Base-by-base conservation (phyloP, 306 rosid genomes). In the Rosa rugosa region DNA sequence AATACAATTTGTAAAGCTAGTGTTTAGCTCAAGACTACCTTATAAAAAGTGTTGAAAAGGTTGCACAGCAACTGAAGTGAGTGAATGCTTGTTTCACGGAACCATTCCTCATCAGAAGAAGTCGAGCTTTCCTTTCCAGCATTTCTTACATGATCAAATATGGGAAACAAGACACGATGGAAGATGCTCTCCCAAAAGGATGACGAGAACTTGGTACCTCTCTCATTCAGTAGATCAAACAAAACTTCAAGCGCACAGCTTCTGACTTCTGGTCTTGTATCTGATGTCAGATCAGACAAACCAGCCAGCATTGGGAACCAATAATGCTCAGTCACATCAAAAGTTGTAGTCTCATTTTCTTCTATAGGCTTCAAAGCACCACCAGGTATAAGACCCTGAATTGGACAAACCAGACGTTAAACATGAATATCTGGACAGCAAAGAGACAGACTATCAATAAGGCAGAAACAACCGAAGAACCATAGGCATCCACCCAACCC, bases 231-330 rank as follows among this genome's bases (percentile, higher is more conserved):
- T 82, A 96, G 91, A 87, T 96, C 98, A 88, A 96, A 96, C 84
- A 96, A 84, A 82, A 96, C 99, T 90, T 96, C 99, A 66, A 96
- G 94, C 0, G 94, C 98, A 81, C 99, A 96, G 87, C 96, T 93
- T 88, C 98, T 89, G 89, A 96, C 96, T 86, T 96, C 99, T 38
- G 96, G 91, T 84, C 99, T 89, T 77, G 90, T 87, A 84, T 96
- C 99, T 78, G 99, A 91, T 36, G 99, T 96, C 72, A 96, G 88
- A 84, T 96, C 99, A 75, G 99, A 96, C 47, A 96, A 89, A 83
- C 99, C 99, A 84, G 98, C 99, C 78, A 96, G 89, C 99, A 96
- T 96, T 73, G 99, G 99, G 80, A 93, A 96, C 99, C 99, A 96
- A 83, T 91, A 96, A 83, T 96, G 92, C 85, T 96, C 99, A 63